Conservation (phyloP, 495 filamentous ascomycete species). For the Tricharina praecox region DNA sequence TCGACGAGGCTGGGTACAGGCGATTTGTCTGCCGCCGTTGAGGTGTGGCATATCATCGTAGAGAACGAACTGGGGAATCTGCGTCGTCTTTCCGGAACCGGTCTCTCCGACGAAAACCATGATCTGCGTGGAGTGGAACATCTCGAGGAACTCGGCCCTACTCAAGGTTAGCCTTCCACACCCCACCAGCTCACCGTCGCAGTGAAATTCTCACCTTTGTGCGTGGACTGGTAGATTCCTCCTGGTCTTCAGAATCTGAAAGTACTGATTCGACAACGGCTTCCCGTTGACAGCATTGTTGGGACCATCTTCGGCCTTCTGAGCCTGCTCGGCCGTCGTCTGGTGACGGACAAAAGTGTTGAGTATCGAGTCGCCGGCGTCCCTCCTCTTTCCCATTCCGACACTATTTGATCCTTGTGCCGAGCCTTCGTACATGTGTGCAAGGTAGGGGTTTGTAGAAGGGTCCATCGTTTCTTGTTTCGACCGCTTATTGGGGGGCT, state of each 20-base stretch:
- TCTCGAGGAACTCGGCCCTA: constrained; percentile 79
- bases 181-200: background rate
- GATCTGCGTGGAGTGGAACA: constrained; percentile 86
- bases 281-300: constrained; percentile 67
- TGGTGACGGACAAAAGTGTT: constrained; percentile 56
- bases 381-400: constrained; percentile 21
- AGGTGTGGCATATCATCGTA: constrained; percentile 89
- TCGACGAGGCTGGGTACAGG: constrained; percentile 94
- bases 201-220: constrained; percentile 50
- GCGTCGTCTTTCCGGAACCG: constrained; percentile 96
- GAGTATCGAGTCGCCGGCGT: constrained; percentile 34
- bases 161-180: constrained; percentile 51
- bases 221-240: constrained; percentile 76
- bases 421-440: constrained; percentile 57
- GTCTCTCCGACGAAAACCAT: constrained; percentile 98
- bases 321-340: constrained; percentile 61
- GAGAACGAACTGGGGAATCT: constrained; percentile 95
- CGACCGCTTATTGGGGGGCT: constrained; percentile 9
- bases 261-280: constrained; percentile 65
- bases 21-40: constrained; percentile 63
- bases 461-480: constrained; percentile 18
- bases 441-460: constrained; percentile 63
- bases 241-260: constrained; percentile 67
- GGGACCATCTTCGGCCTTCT: constrained; percentile 60
- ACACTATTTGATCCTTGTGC: constrained; percentile 31